Percentiles rank a stretch among this genome's conserved stretches.
These are phyloP conservation scores for Spathaspora sp. DNA, from an alignment of 805 yeast species.

Conservation along the genomic window DNA sequence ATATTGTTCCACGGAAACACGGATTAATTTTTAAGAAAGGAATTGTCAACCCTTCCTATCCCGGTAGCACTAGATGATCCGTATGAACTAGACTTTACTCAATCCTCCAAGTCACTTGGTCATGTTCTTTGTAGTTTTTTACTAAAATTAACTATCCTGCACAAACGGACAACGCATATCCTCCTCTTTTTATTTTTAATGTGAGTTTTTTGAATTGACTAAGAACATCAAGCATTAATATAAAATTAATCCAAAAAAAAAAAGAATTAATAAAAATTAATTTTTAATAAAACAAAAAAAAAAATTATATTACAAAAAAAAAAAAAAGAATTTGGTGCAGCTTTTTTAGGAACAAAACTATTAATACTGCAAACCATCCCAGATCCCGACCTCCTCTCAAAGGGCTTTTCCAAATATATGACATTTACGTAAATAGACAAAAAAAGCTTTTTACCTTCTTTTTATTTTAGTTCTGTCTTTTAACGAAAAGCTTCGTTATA, in stretches of 20 bases:
- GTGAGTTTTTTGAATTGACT: background rate
- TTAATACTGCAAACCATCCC: background rate
- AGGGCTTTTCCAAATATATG: background rate
- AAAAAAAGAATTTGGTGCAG: background rate
- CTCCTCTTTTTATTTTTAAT: background rate
- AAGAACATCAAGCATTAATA: background rate
- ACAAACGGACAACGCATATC: background rate
- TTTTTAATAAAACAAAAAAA: background rate
- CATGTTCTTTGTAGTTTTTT: background rate
- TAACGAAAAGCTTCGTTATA: background rate
- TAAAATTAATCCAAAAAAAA: background rate
- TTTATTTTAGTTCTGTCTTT: background rate
- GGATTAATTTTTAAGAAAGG: too few relatives aligned
- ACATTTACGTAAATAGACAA: background rate
- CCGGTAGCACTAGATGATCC: background rate
- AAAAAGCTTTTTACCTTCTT: background rate
- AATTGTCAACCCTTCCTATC: too few relatives aligned
- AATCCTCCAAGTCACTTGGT: background rate
- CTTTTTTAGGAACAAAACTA: background rate
- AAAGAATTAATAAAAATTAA: background rate
- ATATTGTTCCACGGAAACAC: too few relatives aligned
- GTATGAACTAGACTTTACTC: background rate
- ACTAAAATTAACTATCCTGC: background rate
- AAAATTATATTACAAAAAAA: background rate
- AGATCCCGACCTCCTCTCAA: background rate